These are phyloP conservation scores for Metschnikowia henanensis DNA, from an alignment of 805 yeast species.

Conservation along the genomic window DNA sequence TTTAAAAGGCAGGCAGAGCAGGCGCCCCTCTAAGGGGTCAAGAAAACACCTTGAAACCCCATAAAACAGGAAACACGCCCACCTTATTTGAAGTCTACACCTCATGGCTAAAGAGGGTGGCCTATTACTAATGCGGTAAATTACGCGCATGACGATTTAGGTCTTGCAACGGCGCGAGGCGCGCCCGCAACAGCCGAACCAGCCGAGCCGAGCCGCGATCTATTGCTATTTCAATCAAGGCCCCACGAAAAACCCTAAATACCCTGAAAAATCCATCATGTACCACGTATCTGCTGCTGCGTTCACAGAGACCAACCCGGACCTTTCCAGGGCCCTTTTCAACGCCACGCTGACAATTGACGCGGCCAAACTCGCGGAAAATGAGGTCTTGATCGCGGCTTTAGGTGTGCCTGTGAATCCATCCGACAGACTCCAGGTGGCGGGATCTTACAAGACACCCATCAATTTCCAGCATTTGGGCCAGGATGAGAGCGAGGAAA, in stretches of 20 bases:
- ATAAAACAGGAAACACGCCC: too few relatives aligned
- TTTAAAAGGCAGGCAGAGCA: too few relatives aligned
- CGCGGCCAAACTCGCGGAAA: slow-evolving; percentile 18
- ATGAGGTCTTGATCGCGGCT: slow-evolving; percentile 59
- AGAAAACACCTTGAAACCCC: too few relatives aligned
- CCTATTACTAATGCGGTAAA: neutral
- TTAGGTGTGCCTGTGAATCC: slow-evolving; percentile 89
- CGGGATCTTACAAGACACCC: slow-evolving; percentile 81
- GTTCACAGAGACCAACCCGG: slow-evolving; percentile 22
- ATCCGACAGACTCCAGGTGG: slow-evolving; percentile 81
- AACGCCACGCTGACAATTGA: slow-evolving; percentile 26
- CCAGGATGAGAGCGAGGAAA: slow-evolving; percentile 39
- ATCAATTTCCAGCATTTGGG: slow-evolving; percentile 47
- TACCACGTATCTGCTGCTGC: slow-evolving; percentile 28
- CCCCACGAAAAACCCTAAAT: too few relatives aligned
- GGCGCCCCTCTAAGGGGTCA: too few relatives aligned
- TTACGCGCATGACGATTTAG: neutral
- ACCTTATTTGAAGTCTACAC: too few relatives aligned
- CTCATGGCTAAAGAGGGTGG: too few relatives aligned
- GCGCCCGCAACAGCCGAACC: neutral
- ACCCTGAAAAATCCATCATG: slow-evolving; percentile 7
- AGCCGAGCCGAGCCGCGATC: neutral
- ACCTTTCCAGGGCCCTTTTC: slow-evolving; percentile 20
- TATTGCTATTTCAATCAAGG: too few relatives aligned
- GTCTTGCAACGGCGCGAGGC: too few relatives aligned